These are phyloP conservation scores for Pseudopithomyces chartarum DNA, from an alignment of 2,329 filamentous ascomycete genomes.

Conservation along the genomic window DNA sequence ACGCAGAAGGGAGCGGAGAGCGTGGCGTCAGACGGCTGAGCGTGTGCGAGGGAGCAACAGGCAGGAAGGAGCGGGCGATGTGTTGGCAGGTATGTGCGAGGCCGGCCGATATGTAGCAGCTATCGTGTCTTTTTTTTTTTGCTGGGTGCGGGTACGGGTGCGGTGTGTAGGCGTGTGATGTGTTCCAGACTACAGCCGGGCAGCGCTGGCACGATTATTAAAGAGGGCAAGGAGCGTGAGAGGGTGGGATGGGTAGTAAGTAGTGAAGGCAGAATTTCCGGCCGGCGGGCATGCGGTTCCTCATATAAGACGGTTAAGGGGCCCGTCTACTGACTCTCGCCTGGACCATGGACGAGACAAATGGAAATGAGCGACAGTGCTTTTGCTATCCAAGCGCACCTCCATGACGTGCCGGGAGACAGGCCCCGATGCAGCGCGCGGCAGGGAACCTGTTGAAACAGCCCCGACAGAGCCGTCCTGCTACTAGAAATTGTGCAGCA, in stretches of 20 bases:
- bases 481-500: slow-evolving; percentile 13
- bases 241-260: slow-evolving; percentile 18
- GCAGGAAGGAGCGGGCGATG: slow-evolving; percentile 12
- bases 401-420: slow-evolving; percentile 48
- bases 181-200: slow-evolving; percentile 36
- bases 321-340: slow-evolving; percentile 35
- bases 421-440: slow-evolving; percentile 23
- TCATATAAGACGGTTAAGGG: slow-evolving; percentile 42
- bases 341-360: slow-evolving; percentile 46
- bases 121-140: too few species aligned
- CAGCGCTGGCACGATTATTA: slow-evolving; percentile 23
- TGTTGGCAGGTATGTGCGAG: slow-evolving; percentile 15
- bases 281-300: slow-evolving; percentile 31
- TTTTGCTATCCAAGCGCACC: slow-evolving; percentile 41
- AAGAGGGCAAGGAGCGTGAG: slow-evolving; percentile 25
- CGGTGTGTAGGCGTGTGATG: slow-evolving; percentile 16
- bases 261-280: slow-evolving; percentile 24
- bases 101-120: slow-evolving; percentile 13
- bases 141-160: slow-evolving; percentile 13
- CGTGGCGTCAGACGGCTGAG: slow-evolving; percentile 31
- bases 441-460: slow-evolving; percentile 36
- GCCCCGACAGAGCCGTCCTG: slow-evolving; percentile 13
- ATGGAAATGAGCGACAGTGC: slow-evolving; percentile 46
- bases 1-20: slow-evolving; percentile 16
- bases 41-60: slow-evolving; percentile 18